Evolutionary conservation across 495 filamentous ascomycete genomes (phyloP), one percentile per base, ranked within the genome.

Genomic region (Wilcoxina mikolae): DNA sequence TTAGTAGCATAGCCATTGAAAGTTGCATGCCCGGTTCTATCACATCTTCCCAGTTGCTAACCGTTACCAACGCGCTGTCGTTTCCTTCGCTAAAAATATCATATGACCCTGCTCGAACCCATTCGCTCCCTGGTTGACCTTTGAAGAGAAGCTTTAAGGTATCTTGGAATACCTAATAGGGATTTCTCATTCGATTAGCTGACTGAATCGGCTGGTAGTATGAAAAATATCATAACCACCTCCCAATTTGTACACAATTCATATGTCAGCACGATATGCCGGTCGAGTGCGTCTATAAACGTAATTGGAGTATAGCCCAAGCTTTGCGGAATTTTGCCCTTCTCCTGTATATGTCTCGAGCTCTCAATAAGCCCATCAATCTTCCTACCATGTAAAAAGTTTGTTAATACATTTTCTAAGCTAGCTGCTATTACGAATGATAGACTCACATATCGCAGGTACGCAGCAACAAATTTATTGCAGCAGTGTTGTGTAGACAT

Each of bases 1-100:
- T 26, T n/a, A 58, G 12, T 2, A 54, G 0, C 46, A 58, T 58
- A n/a, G 56, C 25, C 53, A 59, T 59, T 0, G 57, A 59, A 1
- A 56, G 27, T 2, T 10, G 17, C 39, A 51, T 56, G 3, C 57
- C 54, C 17, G 57, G 47, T 20, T 17, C 17, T n/a, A 56, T 48
- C 7, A 12, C 55, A 9, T 47, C 27, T 0, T 20, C 27, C 57
- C 53, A 56, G 0, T 27, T n/a, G 1, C 29, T 41, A 11, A 18
- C 20, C 4, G 27, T 52, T 12, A 59, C 3, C 25, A 25, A 4
- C 15, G 31, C 17, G 24, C 43, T 49, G 3, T 18, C 38, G 0
- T 2, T 26, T 17, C 56, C 54, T 25, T 59, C 57, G 24, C 53
- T 15, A 0, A 12, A 3, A 2, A 59, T 59, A 9, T 48, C 20